These are phyloP conservation scores for Quillaja saponaria DNA, from an alignment of 306 rosid genomes.

Conservation along the genomic window DNA sequence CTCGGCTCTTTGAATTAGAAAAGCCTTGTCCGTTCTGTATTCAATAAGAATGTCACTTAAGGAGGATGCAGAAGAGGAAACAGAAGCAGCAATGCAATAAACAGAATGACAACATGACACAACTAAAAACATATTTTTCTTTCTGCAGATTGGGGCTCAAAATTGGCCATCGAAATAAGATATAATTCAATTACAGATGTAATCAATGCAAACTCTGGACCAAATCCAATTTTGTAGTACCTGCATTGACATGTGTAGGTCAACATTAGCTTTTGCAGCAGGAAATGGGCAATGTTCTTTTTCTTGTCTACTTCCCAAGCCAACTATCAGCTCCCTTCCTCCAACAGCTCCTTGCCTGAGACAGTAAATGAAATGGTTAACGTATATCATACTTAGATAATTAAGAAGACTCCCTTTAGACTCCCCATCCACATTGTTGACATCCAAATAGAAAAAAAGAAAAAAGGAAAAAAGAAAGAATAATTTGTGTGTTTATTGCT, in stretches of 20 bases:
- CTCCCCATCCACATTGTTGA: too few species aligned
- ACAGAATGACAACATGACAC: neutral
- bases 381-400: slow-evolving; percentile 20
- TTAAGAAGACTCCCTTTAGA: slow-evolving; percentile 1
- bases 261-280: slow-evolving; percentile 38
- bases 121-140: too few species aligned
- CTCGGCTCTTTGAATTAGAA: slow-evolving; percentile 45
- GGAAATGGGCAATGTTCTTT: slow-evolving; percentile 38
- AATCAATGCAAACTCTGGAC: slow-evolving; percentile 5
- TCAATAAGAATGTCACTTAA: slow-evolving; percentile 8
- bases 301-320: slow-evolving; percentile 50
- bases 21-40: slow-evolving; percentile 56
- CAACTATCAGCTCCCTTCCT: slow-evolving; percentile 47
- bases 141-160: neutral
- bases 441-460: too few species aligned
- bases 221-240: slow-evolving; percentile 40
- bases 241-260: slow-evolving; percentile 39
- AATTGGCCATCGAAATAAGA: neutral
- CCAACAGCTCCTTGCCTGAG: slow-evolving; percentile 57
- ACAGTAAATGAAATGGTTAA: slow-evolving; percentile 16
- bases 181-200: slow-evolving; percentile 6
- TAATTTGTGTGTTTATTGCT: too few species aligned
- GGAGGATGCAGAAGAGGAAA: slow-evolving; percentile 19
- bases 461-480: too few species aligned
- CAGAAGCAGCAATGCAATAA: neutral